These are phyloP conservation scores for Pneumocystis sp. DNA, from an alignment of 1,139 yeast species.

Conservation along the genomic window DNA sequence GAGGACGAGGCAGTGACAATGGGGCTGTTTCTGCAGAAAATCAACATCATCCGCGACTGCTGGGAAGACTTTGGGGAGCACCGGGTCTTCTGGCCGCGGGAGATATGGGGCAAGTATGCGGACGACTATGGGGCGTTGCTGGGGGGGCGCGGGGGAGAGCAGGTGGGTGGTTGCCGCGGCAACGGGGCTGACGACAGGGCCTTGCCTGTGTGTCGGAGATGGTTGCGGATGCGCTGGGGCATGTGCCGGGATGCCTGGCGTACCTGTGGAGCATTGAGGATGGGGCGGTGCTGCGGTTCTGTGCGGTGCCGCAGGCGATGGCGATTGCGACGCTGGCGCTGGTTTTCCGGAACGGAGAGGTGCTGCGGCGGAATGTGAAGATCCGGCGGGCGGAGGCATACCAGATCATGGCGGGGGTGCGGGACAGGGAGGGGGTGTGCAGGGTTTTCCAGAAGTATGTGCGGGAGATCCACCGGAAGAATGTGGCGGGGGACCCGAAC, in stretches of 20 bases:
- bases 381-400: conserved; percentile 80
- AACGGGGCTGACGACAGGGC: background rate
- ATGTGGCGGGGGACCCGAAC: conserved; percentile 71
- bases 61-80: conserved; percentile 86
- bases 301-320: conserved; percentile 98
- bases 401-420: conserved; percentile 6
- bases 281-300: conserved; percentile 72
- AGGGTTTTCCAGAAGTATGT: conserved; percentile 59
- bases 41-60: conserved; percentile 90
- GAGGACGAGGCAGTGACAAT: conserved; percentile 47
- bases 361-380: conserved; percentile 61
- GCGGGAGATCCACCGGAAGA: conserved; percentile 61
- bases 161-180: no score
- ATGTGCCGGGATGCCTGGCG: conserved; percentile 60
- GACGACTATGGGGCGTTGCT: no score
- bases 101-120: conserved; percentile 76
- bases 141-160: no score
- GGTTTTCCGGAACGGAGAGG: conserved; percentile 65
- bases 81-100: conserved; percentile 92
- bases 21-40: conserved; percentile 91
- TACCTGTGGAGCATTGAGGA: conserved; percentile 69
- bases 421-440: no score
- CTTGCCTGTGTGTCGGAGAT: conserved; percentile 44
- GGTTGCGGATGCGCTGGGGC: conserved; percentile 63
- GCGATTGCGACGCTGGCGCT: conserved; percentile 86